A percentile compares a stretch with the other conserved stretches of the same genome.
These are phyloP conservation scores for Fonsecaea nubica DNA, from an alignment of 2,329 filamentous ascomycete genomes.

Conservation along the genomic window DNA sequence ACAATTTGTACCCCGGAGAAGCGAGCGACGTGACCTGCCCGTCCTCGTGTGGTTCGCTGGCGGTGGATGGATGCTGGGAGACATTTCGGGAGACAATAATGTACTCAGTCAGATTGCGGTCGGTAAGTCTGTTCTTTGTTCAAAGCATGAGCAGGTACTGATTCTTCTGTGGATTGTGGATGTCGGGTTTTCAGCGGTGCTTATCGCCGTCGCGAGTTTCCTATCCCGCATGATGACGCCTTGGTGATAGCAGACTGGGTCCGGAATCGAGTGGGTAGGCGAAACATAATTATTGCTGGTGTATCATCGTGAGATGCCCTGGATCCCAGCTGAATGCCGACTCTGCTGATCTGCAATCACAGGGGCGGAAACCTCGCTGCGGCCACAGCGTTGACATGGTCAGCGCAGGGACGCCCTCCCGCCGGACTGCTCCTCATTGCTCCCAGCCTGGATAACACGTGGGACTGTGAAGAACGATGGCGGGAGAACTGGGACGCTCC, in stretches of 20 bases:
- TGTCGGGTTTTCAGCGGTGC: constrained; percentile 4
- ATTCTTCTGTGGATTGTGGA: neutral
- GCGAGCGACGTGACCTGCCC: neutral
- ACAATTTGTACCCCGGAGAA: neutral
- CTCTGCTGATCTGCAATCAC: neutral
- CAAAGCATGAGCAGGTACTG: neutral
- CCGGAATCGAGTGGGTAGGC: neutral
- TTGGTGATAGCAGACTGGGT: constrained; percentile 1
- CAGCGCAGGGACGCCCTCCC: neutral
- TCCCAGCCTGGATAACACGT: constrained; percentile 5
- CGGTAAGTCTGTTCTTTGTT: neutral
- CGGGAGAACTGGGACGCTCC: neutral
- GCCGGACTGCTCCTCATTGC: neutral
- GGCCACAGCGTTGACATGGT: neutral
- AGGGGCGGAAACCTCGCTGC: constrained; percentile 7
- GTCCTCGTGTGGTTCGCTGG: constrained; percentile 5
- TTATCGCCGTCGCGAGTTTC: neutral
- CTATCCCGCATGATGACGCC: neutral
- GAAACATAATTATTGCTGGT: neutral
- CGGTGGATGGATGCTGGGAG: constrained; percentile 6
- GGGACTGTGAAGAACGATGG: neutral
- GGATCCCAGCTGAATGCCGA: neutral
- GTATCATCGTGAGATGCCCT: neutral
- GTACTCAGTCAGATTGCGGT: neutral
- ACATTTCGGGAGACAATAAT: neutral